Conservation (phyloP, 2,329 filamentous ascomycete species). For the Aureobasidium sp. region DNA sequence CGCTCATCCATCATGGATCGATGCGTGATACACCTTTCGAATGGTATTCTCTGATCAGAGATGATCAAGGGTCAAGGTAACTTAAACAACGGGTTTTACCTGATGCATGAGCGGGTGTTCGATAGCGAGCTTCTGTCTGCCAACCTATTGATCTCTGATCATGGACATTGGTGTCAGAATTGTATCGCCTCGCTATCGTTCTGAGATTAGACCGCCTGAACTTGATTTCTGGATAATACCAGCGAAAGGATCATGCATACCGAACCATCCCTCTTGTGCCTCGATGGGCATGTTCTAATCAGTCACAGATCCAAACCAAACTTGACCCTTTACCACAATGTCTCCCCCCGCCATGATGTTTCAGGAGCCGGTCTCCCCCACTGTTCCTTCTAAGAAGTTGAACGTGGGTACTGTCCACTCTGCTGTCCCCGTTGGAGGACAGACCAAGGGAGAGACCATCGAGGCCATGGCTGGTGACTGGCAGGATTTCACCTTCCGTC, state of each 20-base stretch:
- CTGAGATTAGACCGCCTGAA: conserved; percentile 91
- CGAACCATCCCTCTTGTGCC: conserved; percentile 32
- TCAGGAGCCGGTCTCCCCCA: conserved; percentile 34
- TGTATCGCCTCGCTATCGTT: conserved; percentile 30
- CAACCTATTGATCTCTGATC: conserved; percentile 9
- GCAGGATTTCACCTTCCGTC: conserved; percentile 72
- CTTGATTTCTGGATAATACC: conserved; percentile 97
- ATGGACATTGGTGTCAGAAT: conserved; percentile 12
- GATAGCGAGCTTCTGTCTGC: conserved; percentile 12
- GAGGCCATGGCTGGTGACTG: conserved; percentile 65
- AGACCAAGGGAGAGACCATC: conserved; percentile 45
- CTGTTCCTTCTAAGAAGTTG: conserved; percentile 37
- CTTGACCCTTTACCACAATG: conserved; percentile 43
- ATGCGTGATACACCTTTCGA: conserved; percentile 15
- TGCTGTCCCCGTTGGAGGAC: conserved; percentile 28
- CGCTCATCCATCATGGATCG: conserved; percentile 15
- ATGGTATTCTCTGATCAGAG: conserved; percentile 16
- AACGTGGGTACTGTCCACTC: conserved; percentile 28
- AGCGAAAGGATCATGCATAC: conserved; percentile 96
- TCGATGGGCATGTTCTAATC: conserved; percentile 28
- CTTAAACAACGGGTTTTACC: conserved; percentile 14
- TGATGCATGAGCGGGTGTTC: conserved; percentile 24
- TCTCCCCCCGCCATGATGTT: conserved; percentile 63
- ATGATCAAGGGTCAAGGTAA: conserved; percentile 20
- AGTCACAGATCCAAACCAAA: conserved; percentile 33